Evolutionary conservation across 345 rosid genomes (phyloP).

Genomic region (Dovyalis caffra): DNA sequence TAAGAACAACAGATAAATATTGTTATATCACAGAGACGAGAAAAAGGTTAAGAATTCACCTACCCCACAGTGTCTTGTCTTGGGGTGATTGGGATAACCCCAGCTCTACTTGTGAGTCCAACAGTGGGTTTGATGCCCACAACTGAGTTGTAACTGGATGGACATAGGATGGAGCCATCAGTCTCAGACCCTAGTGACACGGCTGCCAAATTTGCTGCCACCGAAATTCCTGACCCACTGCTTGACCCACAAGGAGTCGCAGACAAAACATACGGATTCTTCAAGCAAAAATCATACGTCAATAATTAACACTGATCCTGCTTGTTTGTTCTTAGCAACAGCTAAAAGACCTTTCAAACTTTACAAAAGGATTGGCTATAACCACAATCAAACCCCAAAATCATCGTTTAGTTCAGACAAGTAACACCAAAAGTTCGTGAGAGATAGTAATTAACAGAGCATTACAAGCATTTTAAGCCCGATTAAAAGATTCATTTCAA

Average conservation of each 20-base stretch:
- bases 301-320: too few relatives aligned
- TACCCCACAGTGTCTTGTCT: conserved; percentile 70
- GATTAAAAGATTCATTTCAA: too few relatives aligned
- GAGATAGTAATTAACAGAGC: too few relatives aligned
- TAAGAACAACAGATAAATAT: too few relatives aligned
- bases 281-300: conserved; percentile 1
- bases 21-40: not conserved
- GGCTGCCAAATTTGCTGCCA: conserved; percentile 65
- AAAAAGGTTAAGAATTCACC: not conserved
- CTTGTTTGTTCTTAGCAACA: too few relatives aligned
- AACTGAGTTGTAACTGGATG: conserved; percentile 51
- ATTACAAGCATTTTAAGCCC: too few relatives aligned
- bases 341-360: too few relatives aligned
- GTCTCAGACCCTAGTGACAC: conserved; percentile 75
- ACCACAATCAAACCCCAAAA: too few relatives aligned
- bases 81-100: conserved; percentile 59
- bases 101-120: conserved; percentile 74
- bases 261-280: conserved; percentile 68
- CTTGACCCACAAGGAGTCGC: conserved; percentile 68
- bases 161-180: conserved; percentile 62
- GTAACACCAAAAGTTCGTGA: too few relatives aligned
- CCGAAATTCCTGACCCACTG: conserved; percentile 71
- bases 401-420: too few relatives aligned
- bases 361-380: too few relatives aligned
- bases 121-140: conserved; percentile 73